Conservation (phyloP, 371 early-diverging fungal genomes). For the Umbelopsis sp. region DNA sequence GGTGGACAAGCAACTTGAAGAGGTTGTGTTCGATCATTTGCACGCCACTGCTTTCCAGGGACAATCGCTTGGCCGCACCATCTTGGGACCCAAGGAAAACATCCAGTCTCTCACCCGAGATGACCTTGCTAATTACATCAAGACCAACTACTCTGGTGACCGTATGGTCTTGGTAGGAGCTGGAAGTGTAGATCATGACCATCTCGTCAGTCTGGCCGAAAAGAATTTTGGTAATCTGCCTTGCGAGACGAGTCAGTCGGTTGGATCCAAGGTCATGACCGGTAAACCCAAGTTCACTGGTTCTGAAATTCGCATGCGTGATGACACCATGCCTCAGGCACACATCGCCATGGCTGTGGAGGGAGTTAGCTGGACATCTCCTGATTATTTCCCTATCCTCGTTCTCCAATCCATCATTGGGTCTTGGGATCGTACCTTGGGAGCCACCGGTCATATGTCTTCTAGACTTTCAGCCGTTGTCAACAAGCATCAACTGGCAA, state of each 20-base stretch:
- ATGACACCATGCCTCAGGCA: constrained; percentile 85
- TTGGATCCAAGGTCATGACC: constrained; percentile 51
- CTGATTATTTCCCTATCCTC: constrained; percentile 94
- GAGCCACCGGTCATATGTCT: constrained; percentile 81
- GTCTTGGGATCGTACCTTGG: constrained; percentile 93
- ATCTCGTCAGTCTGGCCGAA: constrained; percentile 88
- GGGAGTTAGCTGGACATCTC: constrained; percentile 93
- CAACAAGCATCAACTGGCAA: constrained; percentile 85
- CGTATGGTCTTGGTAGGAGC: constrained; percentile 95
- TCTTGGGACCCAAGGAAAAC: constrained; percentile 92
- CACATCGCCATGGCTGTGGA: constrained; percentile 97
- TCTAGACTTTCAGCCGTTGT: constrained; percentile 87
- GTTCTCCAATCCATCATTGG: constrained; percentile 95
- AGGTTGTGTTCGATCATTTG: constrained; percentile 81
- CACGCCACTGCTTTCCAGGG: constrained; percentile 95
- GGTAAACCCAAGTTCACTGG: constrained; percentile 82
- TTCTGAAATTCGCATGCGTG: constrained; percentile 85
- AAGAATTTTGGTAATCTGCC: constrained; percentile 85
- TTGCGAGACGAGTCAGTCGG: constrained; percentile 42
- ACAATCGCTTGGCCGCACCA: constrained; percentile 90
- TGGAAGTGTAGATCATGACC: constrained; percentile 94
- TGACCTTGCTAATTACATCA: constrained; percentile 86
- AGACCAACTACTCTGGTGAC: constrained; percentile 93
- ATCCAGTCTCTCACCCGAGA: constrained; percentile 83
- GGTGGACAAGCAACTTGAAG: constrained; percentile 94